phyloP scores from a whole-genome alignment of 306 rosid genomes.

The Datisca glomerata region DNA sequence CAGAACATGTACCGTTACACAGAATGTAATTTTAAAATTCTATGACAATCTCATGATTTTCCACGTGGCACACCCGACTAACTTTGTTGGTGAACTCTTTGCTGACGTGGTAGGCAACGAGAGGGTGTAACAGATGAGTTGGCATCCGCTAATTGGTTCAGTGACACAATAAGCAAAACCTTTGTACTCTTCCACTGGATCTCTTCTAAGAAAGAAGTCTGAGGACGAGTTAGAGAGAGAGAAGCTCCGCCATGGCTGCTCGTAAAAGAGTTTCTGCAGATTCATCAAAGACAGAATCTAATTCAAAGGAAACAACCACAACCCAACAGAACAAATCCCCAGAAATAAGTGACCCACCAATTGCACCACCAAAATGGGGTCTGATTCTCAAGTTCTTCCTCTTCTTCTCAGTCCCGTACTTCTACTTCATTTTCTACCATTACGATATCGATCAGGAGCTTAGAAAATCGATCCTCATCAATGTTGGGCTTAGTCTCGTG shows the following conservation, averaged over 20 bases:
- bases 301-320: constrained; percentile 8
- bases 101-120: background rate
- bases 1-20: no score
- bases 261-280: constrained; percentile 50
- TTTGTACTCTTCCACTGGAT: no score
- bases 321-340: constrained; percentile 13
- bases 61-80: no score
- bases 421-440: constrained; percentile 46
- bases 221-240: background rate
- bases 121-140: background rate
- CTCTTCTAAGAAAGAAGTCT: no score
- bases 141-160: background rate
- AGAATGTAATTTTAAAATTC: no score
- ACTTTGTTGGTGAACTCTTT: no score
- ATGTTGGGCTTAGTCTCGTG: constrained; percentile 52
- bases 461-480: constrained; percentile 55
- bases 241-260: constrained; percentile 46
- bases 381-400: constrained; percentile 50
- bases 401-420: constrained; percentile 42
- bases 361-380: constrained; percentile 59
- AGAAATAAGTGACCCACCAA: constrained; percentile 36
- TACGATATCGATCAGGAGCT: constrained; percentile 48
- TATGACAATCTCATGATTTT: no score
- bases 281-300: constrained; percentile 17
- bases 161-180: constrained; percentile 1